Evolutionary conservation across 2,329 filamentous ascomycete species (phyloP).

Genomic region (Zasmidium angulare): DNA sequence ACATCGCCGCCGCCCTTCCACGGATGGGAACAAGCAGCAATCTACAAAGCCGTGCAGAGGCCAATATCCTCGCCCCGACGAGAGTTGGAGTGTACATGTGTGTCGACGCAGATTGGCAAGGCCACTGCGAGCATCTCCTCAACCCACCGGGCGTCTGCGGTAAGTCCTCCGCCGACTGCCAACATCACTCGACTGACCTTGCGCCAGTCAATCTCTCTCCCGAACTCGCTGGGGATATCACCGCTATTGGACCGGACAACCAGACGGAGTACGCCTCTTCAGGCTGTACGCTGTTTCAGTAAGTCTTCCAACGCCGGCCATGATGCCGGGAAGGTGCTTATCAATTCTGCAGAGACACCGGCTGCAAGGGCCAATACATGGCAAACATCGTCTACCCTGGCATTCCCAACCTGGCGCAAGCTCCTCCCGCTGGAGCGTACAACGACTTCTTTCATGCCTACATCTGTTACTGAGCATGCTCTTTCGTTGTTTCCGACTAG

Average conservation of each 20-base stretch:
- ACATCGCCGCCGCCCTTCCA: conserved; percentile 10
- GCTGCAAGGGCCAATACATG: conserved; percentile 15
- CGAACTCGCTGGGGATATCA: conserved; percentile 15
- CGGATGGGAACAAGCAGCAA: not conserved
- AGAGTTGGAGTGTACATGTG: conserved; percentile 22
- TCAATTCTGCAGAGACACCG: conserved; percentile 10
- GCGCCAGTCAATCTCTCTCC: conserved; percentile 17
- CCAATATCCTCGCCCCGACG: conserved; percentile 18
- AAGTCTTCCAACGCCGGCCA: not conserved
- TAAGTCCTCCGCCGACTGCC: conserved; percentile 3
- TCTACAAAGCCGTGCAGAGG: conserved; percentile 10
- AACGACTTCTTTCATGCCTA: conserved; percentile 19
- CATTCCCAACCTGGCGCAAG: conserved; percentile 6
- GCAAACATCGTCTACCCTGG: conserved; percentile 13
- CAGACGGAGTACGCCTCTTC: conserved; percentile 11
- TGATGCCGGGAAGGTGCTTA: not conserved
- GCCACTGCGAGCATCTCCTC: conserved; percentile 14
- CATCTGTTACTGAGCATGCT: conserved; percentile 17
- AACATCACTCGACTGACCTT: not conserved
- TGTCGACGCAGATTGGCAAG: conserved; percentile 18
- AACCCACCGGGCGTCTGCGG: conserved; percentile 22
- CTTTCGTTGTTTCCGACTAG: not conserved
- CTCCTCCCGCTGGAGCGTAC: conserved; percentile 14
- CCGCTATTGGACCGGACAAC: conserved; percentile 15
- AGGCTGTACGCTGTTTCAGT: conserved; percentile 22